Evolutionary conservation across 73 alveolate species (phyloP).

Genomic region (Uronychia setigera): DNA sequence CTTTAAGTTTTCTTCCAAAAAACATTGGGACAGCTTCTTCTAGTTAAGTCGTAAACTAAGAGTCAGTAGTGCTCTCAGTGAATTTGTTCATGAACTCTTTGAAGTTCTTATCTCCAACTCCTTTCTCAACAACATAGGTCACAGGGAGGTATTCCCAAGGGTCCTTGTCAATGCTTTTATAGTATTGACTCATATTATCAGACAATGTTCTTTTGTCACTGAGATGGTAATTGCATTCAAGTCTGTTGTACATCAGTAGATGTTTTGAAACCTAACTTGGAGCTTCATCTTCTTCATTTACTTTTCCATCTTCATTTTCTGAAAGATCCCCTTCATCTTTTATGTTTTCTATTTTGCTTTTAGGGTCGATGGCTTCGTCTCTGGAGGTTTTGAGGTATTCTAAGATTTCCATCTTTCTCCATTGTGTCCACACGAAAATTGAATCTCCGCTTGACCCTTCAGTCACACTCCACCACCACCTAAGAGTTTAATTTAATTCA

Average conservation of each 20-base stretch:
- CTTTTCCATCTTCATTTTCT: not conserved
- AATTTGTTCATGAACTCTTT: not conserved
- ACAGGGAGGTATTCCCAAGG: not conserved
- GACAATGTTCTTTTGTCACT: not conserved
- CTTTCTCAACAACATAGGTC: not conserved
- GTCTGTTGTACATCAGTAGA: not conserved
- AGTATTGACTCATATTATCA: not conserved
- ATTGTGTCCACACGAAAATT: not conserved
- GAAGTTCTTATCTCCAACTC: not conserved
- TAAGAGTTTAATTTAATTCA: not conserved
- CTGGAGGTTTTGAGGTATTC: not conserved
- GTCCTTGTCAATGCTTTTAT: not conserved
- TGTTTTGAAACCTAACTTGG: not conserved
- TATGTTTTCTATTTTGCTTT: not conserved
- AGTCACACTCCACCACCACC: not conserved
- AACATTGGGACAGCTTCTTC: not conserved
- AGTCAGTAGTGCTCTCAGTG: not conserved
- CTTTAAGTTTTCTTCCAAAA: not conserved
- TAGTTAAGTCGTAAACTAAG: not conserved
- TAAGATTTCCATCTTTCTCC: not conserved
- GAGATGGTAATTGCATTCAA: not conserved
- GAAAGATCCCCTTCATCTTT: not conserved
- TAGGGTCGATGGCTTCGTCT: not conserved
- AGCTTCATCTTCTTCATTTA: not conserved
- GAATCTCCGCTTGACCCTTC: not conserved